Conservation (phyloP, 495 filamentous ascomycete species). For the Neurospora intermedia region DNA sequence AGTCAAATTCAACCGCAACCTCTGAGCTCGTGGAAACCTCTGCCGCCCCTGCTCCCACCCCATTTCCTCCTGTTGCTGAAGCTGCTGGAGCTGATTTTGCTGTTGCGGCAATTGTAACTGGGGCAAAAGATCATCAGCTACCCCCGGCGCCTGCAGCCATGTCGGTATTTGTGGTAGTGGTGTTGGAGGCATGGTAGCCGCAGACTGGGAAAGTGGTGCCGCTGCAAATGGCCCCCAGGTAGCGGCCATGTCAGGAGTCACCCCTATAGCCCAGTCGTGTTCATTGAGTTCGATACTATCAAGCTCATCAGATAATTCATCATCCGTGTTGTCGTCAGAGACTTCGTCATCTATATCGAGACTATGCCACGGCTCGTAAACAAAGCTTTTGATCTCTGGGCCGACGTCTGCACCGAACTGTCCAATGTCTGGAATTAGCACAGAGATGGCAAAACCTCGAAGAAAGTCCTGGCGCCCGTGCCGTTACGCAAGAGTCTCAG, state of each 20-base stretch:
- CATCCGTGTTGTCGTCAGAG: slow-evolving; percentile 12
- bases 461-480: neutral
- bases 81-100: slow-evolving; percentile 1
- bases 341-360: slow-evolving; percentile 11
- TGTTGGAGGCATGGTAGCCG: neutral
- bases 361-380: slow-evolving; percentile 7
- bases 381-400: slow-evolving; percentile 15
- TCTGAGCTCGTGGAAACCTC: slow-evolving; percentile 24
- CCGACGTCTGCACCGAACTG: slow-evolving; percentile 18
- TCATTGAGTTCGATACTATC: slow-evolving; percentile 10
- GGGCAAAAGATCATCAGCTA: neutral
- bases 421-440: neutral
- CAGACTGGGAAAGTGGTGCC: neutral
- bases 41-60: neutral
- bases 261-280: neutral
- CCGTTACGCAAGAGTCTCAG: neutral
- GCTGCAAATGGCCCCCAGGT: neutral
- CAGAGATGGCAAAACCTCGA: neutral
- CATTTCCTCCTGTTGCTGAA: slow-evolving; percentile 2
- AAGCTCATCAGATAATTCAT: slow-evolving; percentile 5
- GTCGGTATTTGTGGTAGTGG: neutral
- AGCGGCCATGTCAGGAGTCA: neutral
- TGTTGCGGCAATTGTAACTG: neutral
- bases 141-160: neutral
- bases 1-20: slow-evolving; percentile 36